Evolutionary conservation across 495 filamentous ascomycete species (phyloP).

Genomic region (Stereocaulon alpinum): DNA sequence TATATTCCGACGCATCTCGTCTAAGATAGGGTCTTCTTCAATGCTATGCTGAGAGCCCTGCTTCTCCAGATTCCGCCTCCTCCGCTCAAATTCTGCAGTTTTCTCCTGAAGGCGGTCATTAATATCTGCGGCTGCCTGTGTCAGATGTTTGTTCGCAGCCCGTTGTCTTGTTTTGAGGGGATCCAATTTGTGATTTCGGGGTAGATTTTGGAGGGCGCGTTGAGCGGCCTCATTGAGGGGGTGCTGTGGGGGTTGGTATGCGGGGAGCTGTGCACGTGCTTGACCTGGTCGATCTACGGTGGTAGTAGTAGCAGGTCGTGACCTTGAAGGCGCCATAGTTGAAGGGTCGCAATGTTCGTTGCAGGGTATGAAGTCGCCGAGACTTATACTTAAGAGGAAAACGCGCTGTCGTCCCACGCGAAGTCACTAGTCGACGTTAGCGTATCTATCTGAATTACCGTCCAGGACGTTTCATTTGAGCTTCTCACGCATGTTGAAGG

Average conservation of each 20-base stretch:
- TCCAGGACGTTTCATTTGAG: too few relatives aligned
- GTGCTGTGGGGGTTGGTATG: constrained; percentile 47
- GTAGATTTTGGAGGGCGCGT: constrained; percentile 28
- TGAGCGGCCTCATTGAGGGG: constrained; percentile 35
- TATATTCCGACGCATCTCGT: constrained; percentile 26
- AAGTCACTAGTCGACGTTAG: not conserved
- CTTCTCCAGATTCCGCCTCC: constrained; percentile 11
- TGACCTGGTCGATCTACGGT: constrained; percentile 7
- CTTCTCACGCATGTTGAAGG: too few relatives aligned
- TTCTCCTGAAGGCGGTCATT: constrained; percentile 35
- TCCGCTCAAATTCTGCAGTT: constrained; percentile 23
- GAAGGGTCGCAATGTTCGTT: not conserved
- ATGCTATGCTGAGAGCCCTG: constrained; percentile 13
- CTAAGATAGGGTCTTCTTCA: constrained; percentile 10
- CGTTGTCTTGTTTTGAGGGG: constrained; percentile 30
- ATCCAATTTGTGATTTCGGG: constrained; percentile 26
- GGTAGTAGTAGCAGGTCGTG: constrained; percentile 12
- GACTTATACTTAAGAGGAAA: too few relatives aligned
- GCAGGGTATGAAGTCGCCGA: too few relatives aligned
- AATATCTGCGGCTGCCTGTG: constrained; percentile 36
- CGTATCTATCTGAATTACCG: not conserved
- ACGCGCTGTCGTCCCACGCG: not conserved
- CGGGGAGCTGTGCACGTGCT: constrained; percentile 34
- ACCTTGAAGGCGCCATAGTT: not conserved
- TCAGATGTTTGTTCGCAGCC: constrained; percentile 31